These are phyloP conservation scores for Daedaleopsis nitida DNA, from an alignment of 768 basidiomycete genomes.

Conservation along the genomic window DNA sequence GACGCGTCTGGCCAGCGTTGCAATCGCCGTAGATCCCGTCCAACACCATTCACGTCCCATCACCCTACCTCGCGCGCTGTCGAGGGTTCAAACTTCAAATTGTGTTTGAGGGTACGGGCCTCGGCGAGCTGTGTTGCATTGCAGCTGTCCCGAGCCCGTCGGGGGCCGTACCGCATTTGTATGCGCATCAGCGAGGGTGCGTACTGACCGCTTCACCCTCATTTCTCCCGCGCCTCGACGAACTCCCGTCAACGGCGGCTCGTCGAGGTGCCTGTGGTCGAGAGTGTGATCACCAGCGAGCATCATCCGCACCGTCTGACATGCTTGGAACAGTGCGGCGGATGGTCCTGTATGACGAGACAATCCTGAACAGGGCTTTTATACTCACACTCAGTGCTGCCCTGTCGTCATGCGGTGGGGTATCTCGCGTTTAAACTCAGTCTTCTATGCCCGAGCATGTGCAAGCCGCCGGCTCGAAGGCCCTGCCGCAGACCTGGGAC, in stretches of 20 bases:
- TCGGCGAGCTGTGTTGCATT: not conserved
- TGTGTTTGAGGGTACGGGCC: conserved; percentile 9
- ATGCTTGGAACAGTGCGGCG: conserved; percentile 7
- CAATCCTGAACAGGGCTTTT: conserved; percentile 22
- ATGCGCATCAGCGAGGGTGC: conserved; percentile 7
- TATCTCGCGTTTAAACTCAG: conserved; percentile 7
- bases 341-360: conserved; percentile 14
- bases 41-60: not conserved
- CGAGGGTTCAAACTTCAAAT: not conserved
- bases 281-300: conserved; percentile 6
- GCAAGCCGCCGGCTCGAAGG: conserved; percentile 1
- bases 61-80: not conserved
- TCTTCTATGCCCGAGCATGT: conserved; percentile 9
- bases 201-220: conserved; percentile 4
- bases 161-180: conserved; percentile 7
- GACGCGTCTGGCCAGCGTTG: not conserved
- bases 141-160: conserved; percentile 1
- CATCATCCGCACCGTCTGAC: conserved; percentile 6
- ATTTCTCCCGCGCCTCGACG: conserved; percentile 9
- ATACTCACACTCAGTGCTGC: conserved; percentile 24
- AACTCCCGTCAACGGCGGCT: conserved; percentile 8
- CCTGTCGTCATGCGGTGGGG: conserved; percentile 15
- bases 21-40: not conserved
- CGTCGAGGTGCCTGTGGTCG: conserved; percentile 5
- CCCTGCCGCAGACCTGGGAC: conserved; percentile 1